Percentiles rank a stretch among this genome's conserved stretches.
phyloP scores from a whole-genome alignment of 805 yeast genomes.

The Kregervanrija fluxuum region DNA sequence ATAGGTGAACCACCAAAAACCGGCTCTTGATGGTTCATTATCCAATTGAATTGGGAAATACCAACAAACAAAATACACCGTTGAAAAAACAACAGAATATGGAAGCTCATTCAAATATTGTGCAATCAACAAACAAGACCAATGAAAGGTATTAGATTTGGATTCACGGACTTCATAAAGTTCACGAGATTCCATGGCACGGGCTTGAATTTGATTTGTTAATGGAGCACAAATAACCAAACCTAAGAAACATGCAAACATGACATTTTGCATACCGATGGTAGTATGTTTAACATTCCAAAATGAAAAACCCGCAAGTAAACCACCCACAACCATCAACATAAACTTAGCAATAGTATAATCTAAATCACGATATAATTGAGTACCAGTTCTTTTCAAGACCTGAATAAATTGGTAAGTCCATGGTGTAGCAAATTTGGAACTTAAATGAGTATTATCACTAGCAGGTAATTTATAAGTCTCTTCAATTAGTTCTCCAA shows the following conservation, averaged over 20 bases:
- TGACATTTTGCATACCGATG: slow-evolving; percentile 53
- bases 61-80: slow-evolving; percentile 38
- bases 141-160: slow-evolving; percentile 65
- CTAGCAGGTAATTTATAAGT: slow-evolving; percentile 8
- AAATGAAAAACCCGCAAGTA: slow-evolving; percentile 53
- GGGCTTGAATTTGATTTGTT: slow-evolving; percentile 57
- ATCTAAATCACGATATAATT: slow-evolving; percentile 41
- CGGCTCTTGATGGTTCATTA: slow-evolving; percentile 34
- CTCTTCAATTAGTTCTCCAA: slow-evolving; percentile 21
- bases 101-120: slow-evolving; percentile 56
- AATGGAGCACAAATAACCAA: slow-evolving; percentile 52
- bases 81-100: slow-evolving; percentile 41
- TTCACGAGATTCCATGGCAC: slow-evolving; percentile 51
- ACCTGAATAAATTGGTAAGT: slow-evolving; percentile 30
- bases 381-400: slow-evolving; percentile 30
- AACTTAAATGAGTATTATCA: slow-evolving; percentile 10
- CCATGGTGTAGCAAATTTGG: slow-evolving; percentile 41
- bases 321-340: slow-evolving; percentile 31
- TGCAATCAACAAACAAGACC: slow-evolving; percentile 52
- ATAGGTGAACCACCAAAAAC: slow-evolving; percentile 35
- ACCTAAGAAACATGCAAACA: slow-evolving; percentile 46
- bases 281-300: slow-evolving; percentile 47
- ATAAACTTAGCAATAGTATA: slow-evolving; percentile 42
- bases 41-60: slow-evolving; percentile 32
- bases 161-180: slow-evolving; percentile 65